Evolutionary conservation across 2,329 filamentous ascomycete species (phyloP).

Genomic region (Colletotrichum higginsianum): DNA sequence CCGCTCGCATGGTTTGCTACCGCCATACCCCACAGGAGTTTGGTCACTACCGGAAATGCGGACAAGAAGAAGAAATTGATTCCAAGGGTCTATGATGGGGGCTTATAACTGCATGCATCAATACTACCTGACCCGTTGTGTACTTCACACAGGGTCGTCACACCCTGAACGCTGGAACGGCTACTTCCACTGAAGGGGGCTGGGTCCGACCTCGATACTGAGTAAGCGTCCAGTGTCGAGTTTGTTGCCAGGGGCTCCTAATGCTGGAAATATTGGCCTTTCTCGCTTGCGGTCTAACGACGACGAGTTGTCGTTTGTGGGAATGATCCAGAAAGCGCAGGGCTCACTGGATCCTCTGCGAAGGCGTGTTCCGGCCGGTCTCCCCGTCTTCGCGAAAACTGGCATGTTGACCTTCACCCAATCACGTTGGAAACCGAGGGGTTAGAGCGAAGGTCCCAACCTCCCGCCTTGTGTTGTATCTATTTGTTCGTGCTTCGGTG

Average conservation of each 20-base stretch:
- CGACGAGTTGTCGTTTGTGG: background rate
- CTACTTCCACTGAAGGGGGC: conserved; percentile 13
- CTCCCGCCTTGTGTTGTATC: conserved; percentile 3
- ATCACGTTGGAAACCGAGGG: conserved; percentile 6
- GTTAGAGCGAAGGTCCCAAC: conserved; percentile 13
- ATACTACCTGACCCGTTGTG: conserved; percentile 23
- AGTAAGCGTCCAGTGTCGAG: background rate
- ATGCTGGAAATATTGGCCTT: background rate
- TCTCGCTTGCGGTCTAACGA: background rate
- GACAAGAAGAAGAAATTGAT: conserved; percentile 14
- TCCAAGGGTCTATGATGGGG: conserved; percentile 31
- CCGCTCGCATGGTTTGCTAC: background rate
- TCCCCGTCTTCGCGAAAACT: background rate
- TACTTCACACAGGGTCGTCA: conserved; percentile 11
- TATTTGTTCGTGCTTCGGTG: too few species aligned
- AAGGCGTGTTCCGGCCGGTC: conserved; percentile 14
- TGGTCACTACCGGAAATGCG: conserved; percentile 20
- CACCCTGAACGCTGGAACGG: conserved; percentile 9
- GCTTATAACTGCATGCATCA: conserved; percentile 30
- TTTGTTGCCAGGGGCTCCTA: background rate
- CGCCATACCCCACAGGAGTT: too few species aligned
- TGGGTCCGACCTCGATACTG: background rate
- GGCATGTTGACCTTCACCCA: background rate
- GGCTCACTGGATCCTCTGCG: conserved; percentile 13
- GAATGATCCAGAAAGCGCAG: conserved; percentile 15